These are phyloP conservation scores for Adansonia grandidieri DNA, from an alignment of 441 rosid genomes.

Conservation along the genomic window DNA sequence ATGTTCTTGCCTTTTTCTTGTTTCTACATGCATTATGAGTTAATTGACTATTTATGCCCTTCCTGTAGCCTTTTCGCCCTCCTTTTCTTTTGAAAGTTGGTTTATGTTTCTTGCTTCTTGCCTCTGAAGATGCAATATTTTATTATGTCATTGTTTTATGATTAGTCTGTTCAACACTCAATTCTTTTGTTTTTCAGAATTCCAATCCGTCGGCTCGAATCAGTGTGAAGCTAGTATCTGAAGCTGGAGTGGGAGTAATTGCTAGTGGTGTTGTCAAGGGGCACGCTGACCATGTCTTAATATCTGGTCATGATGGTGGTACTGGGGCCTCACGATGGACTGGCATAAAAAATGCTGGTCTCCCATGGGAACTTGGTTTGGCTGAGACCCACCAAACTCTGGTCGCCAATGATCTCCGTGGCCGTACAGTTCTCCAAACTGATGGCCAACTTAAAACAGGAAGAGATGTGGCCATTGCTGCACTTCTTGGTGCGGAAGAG, in stretches of 20 bases:
- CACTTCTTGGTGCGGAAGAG: conserved; percentile 99
- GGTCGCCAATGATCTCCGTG: conserved; percentile 99
- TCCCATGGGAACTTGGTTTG: conserved; percentile 99
- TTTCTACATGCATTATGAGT: neutral
- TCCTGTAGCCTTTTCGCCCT: neutral
- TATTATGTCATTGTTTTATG: neutral
- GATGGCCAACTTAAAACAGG: conserved; percentile 99
- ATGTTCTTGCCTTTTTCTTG: neutral
- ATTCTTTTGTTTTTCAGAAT: conserved; percentile 55
- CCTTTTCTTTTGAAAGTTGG: neutral
- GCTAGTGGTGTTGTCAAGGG: conserved; percentile 99
- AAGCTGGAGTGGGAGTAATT: conserved; percentile 99
- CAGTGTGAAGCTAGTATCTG: conserved; percentile 96
- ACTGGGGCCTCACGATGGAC: conserved; percentile 99
- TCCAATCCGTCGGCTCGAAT: conserved; percentile 94
- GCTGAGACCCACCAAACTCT: conserved; percentile 99
- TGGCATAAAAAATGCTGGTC: conserved; percentile 98
- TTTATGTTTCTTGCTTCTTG: conserved; percentile 15
- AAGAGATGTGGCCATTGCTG: conserved; percentile 96
- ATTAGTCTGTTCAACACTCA: conserved; percentile 7
- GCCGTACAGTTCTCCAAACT: conserved; percentile 95
- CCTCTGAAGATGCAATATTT: conserved; percentile 5
- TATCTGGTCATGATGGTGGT: conserved; percentile 99
- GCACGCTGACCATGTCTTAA: conserved; percentile 97
- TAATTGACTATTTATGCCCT: neutral